Base-by-base conservation (phyloP, 1,139 yeast species). In the Pneumocystis canis region DNA sequence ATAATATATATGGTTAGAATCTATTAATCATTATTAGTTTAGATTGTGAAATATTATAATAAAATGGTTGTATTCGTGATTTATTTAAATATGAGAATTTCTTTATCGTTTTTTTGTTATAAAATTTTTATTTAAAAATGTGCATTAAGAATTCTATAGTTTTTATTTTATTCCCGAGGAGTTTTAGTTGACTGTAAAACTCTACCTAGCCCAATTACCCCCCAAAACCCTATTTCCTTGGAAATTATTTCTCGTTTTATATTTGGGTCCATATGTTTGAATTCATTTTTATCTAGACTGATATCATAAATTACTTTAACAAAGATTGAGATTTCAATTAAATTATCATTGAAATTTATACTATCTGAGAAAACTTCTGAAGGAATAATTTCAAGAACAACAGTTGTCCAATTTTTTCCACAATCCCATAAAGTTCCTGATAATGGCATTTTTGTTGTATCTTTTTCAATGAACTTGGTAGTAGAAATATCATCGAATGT, bases 401-500 rank as follows among this genome's bases (percentile, higher is more conserved):
- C 67, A 33, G 62, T 60, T 18, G 65, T 61, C 66, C 67, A 66
- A 41, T 66, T 66, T 18, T 63, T 60, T 5, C 66, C 67, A 16
- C 60, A 58, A 28, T 65, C 67, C 41, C 64, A 57, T 7, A 66
- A 58, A 9, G 66, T 65, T 6, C 56, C 61, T 37, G 33, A 20
- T 39, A 33, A 7, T 33, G 62, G 60, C 35, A 31, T 58, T 39
- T 60, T 60, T 35, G 40, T 39, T 57, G 37, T 9, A 57, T 35
- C 30, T 35, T 39, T 35, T 35, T 16, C 6, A 20, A 28, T 39
- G 25, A 37, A 35, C 6, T 39, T 59, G 37, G 16, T 35, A 59
- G 33, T 11, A 53, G 62, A 39, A 41, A 18, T 39, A 37, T n/a
- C 20, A 11, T 59, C n/a, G 20, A 11, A 11, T 7, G 30, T 25